These are phyloP conservation scores for Elongisporangium undulatum DNA, from an alignment of 352 stramenopile species.

Conservation along the genomic window DNA sequence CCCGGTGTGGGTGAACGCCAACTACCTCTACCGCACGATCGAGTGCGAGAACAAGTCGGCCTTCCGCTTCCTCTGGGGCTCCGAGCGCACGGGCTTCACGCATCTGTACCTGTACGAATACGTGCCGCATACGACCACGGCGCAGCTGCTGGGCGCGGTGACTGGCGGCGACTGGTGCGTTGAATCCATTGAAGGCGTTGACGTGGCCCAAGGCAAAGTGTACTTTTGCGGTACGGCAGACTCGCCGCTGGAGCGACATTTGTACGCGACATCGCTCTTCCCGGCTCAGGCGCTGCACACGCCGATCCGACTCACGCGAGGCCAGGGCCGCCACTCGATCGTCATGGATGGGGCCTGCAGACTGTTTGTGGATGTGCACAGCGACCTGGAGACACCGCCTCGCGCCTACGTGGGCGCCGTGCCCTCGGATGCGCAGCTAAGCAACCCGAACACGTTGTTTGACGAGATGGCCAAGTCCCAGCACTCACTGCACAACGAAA, in stretches of 20 bases:
- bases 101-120: slow-evolving; percentile 97
- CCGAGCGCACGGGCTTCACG: slow-evolving; percentile 91
- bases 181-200: slow-evolving; percentile 79
- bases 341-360: slow-evolving; percentile 87
- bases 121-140: slow-evolving; percentile 20
- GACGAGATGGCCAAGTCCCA: slow-evolving; percentile 31
- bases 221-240: slow-evolving; percentile 88
- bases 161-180: slow-evolving; percentile 71
- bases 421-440: slow-evolving; percentile 36
- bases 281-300: slow-evolving; percentile 29
- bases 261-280: slow-evolving; percentile 84
- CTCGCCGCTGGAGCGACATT: slow-evolving; percentile 87
- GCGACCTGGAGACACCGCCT: slow-evolving; percentile 65
- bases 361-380: slow-evolving; percentile 81
- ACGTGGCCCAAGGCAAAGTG: slow-evolving; percentile 75
- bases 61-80: slow-evolving; percentile 95
- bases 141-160: slow-evolving; percentile 50
- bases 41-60: slow-evolving; percentile 65
- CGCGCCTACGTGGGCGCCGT: slow-evolving; percentile 48
- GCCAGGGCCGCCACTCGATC: slow-evolving; percentile 86
- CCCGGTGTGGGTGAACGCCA: slow-evolving; percentile 94
- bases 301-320: slow-evolving; percentile 70
- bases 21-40: slow-evolving; percentile 91
- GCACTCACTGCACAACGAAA: slow-evolving; percentile 51
- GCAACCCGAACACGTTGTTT: slow-evolving; percentile 29